Evolutionary conservation across 2,329 filamentous ascomycete species (phyloP), one percentile per base, ranked within the genome.

Genomic region (Hypoxylon rubiginosum): DNA sequence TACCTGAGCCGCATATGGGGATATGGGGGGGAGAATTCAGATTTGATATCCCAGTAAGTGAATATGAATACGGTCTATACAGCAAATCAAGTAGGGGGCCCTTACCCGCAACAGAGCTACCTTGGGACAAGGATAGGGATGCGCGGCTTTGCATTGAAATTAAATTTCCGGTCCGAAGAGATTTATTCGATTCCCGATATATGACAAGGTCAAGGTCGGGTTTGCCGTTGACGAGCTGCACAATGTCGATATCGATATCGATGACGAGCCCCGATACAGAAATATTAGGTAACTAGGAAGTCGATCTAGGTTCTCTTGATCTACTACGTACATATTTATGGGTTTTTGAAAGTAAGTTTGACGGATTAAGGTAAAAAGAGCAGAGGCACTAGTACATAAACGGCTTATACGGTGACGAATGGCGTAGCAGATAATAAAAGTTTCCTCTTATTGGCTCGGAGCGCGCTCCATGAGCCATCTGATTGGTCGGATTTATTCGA

Each of bases 381-480:
- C 19, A 26, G 6, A 9, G 21, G 17, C 43, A 11, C 43, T 24
- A 46, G 21, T 46, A 24, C 43, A 4, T 19, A 21, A 46, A 46
- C 7, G 15, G 43, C 6, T 17, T 11, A 43, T 24, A 24, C 5
- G 6, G 19, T 41, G 36, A 41, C 36, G 43, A 24, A 61, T 48
- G 51, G 48, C 26, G 56, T 43, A 43, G 59, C 15, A 58, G 28
- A 4, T 52, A 4, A 1, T 5, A 6, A 61, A 13, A n/a, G 13
- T 11, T 10, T 36, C 1, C 6, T 59, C 9, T 59, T n/a, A 68
- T 59, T 68, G 65, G 62, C 5, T 43, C 62, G 66, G 66, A 66
- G 41, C 46, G 32, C n/a, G 55, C 41, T 66, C 66, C 66, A 66
- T 62, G 19, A 0, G 5, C 11, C 19, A 15, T 55, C 0, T 62